A percentile compares a stretch with the other conserved stretches of the same genome.
Conservation (phyloP, 768 basidiomycete species). For the Suillus placidus region DNA sequence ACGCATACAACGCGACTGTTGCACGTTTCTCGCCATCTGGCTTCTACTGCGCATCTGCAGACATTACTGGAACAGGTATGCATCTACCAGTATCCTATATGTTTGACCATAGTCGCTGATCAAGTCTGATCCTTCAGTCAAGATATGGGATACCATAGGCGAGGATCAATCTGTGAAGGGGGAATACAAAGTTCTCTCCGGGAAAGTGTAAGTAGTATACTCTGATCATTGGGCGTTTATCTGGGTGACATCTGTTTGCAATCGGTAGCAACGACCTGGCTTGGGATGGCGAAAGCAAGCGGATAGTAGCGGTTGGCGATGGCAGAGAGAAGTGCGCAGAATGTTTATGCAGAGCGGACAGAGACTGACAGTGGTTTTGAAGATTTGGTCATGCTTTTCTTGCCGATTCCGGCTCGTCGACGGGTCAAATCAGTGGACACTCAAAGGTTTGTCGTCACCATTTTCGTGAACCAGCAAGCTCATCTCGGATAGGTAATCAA, state of each 20-base stretch:
- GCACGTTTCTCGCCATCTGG: conserved; percentile 93
- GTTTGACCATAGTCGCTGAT: background rate
- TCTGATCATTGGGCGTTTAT: background rate
- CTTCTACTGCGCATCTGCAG: conserved; percentile 93
- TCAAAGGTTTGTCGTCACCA: conserved; percentile 59
- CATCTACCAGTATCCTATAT: background rate
- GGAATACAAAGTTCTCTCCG: conserved; percentile 76
- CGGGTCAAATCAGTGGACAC: conserved; percentile 89
- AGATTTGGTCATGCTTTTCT: conserved; percentile 86
- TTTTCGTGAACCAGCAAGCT: background rate
- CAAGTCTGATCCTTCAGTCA: conserved; percentile 48
- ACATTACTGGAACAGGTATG: conserved; percentile 78
- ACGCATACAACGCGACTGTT: conserved; percentile 83
- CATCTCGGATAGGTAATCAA: conserved; percentile 65
- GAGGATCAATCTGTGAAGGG: conserved; percentile 82
- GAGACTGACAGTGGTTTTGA: background rate
- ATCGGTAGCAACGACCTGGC: conserved; percentile 82
- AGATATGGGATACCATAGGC: conserved; percentile 92
- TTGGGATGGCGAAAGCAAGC: conserved; percentile 96
- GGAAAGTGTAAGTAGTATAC: conserved; percentile 56
- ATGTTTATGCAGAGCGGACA: background rate
- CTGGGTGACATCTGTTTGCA: background rate
- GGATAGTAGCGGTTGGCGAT: conserved; percentile 94
- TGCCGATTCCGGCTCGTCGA: conserved; percentile 81
- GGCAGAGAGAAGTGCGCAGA: conserved; percentile 76